These are phyloP conservation scores for Ogataea sp. DNA, from an alignment of 805 yeast genomes.

Conservation along the genomic window DNA sequence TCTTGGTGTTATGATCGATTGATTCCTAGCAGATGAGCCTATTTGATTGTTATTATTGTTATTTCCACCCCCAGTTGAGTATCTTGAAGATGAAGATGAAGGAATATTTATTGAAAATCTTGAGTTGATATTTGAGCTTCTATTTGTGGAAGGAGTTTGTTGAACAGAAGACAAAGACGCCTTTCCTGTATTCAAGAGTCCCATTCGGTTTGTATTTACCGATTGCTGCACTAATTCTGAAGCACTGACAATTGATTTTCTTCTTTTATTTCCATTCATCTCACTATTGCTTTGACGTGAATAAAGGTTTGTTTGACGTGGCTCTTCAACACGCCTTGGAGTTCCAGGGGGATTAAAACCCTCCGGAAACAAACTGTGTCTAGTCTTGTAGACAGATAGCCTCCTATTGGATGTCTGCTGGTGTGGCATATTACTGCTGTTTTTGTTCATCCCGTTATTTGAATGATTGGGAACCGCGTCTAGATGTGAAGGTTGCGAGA, in stretches of 20 bases:
- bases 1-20: background rate
- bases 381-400: too few relatives aligned
- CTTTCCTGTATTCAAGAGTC: constrained; percentile 1
- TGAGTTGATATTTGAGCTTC: constrained; percentile 1
- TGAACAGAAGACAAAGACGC: background rate
- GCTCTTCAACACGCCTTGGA: background rate
- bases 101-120: constrained; percentile 7
- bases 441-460: background rate
- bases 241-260: constrained; percentile 18
- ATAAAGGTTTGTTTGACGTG: background rate
- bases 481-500: background rate
- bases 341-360: too few relatives aligned
- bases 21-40: too few relatives aligned
- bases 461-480: background rate
- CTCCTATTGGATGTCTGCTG: too few relatives aligned
- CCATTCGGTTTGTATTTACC: constrained; percentile 12
- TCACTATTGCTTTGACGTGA: background rate
- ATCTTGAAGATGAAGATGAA: background rate
- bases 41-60: background rate
- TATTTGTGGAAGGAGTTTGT: background rate
- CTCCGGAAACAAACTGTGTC: too few relatives aligned
- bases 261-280: background rate
- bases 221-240: constrained; percentile 22
- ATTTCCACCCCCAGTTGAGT: too few relatives aligned
- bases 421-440: background rate